These are phyloP conservation scores for Raffaelea deltoideospora DNA, from an alignment of 2,329 filamentous ascomycete genomes.

Conservation along the genomic window DNA sequence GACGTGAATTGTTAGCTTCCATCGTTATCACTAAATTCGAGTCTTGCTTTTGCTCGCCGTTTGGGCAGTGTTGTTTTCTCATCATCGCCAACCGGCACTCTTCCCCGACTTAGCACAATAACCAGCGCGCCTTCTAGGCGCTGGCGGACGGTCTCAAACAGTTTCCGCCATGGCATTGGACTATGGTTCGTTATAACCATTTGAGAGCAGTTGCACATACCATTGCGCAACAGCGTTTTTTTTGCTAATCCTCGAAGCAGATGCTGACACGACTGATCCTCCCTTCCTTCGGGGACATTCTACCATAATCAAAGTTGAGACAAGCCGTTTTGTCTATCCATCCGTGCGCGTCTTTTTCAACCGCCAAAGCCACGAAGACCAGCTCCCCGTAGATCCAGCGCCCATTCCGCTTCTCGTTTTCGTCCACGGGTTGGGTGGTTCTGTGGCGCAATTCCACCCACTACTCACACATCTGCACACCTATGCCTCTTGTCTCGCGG, in stretches of 20 bases:
- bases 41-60: too few relatives aligned
- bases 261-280: slow-evolving; percentile 49
- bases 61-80: too few relatives aligned
- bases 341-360: slow-evolving; percentile 71
- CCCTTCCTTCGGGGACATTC: slow-evolving; percentile 68
- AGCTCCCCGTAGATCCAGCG: slow-evolving; percentile 57
- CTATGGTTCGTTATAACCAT: too few relatives aligned
- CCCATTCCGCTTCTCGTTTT: slow-evolving; percentile 78
- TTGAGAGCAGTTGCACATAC: too few relatives aligned
- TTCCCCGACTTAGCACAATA: too few relatives aligned
- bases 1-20: too few relatives aligned
- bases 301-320: slow-evolving; percentile 55
- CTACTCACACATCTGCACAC: slow-evolving; percentile 70
- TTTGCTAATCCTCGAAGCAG: slow-evolving; percentile 7
- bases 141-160: too few relatives aligned
- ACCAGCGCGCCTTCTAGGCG: too few relatives aligned
- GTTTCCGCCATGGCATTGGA: too few relatives aligned
- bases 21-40: too few relatives aligned
- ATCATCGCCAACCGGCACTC: too few relatives aligned
- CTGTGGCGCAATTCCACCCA: slow-evolving; percentile 72
- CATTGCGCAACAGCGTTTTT: background rate
- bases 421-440: slow-evolving; percentile 86
- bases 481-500: slow-evolving; percentile 67
- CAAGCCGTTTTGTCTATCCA: slow-evolving; percentile 54
- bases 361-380: slow-evolving; percentile 65